Conservation (phyloP, 768 basidiomycete genomes). For the Lactifluus pinguis region DNA sequence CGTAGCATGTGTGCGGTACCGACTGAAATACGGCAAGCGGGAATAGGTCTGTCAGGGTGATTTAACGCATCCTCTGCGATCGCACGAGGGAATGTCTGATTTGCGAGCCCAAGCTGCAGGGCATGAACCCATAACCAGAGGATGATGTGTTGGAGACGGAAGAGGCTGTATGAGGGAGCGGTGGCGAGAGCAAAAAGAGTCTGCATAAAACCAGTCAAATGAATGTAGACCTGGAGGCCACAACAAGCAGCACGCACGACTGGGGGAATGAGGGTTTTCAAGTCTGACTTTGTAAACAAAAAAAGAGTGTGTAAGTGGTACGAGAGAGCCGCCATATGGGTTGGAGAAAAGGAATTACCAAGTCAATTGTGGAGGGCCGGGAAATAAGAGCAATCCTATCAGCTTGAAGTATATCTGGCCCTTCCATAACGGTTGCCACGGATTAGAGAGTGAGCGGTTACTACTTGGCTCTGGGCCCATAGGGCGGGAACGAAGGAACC, state of each 20-base stretch:
- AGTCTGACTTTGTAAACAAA: slow-evolving; percentile 23
- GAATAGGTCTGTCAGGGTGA: slow-evolving; percentile 28
- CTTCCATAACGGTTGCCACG: neutral
- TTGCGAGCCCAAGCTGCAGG: slow-evolving; percentile 26
- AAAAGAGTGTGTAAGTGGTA: slow-evolving; percentile 18
- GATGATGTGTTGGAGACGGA: slow-evolving; percentile 9
- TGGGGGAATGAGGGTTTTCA: slow-evolving; percentile 22
- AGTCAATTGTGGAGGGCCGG: neutral
- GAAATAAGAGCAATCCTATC: neutral
- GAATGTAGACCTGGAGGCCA: neutral
- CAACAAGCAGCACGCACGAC: slow-evolving; percentile 15
- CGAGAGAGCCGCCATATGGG: neutral
- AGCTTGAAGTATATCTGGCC: neutral
- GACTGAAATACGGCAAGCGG: slow-evolving; percentile 24
- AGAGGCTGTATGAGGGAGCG: slow-evolving; percentile 10
- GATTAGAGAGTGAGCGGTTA: neutral
- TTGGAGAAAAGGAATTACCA: neutral
- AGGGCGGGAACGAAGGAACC: neutral
- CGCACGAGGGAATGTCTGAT: slow-evolving; percentile 22
- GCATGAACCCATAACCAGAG: slow-evolving; percentile 29
- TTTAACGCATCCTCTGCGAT: slow-evolving; percentile 25
- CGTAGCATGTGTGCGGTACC: slow-evolving; percentile 21
- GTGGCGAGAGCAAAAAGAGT: slow-evolving; percentile 17
- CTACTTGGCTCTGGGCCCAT: neutral
- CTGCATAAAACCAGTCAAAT: neutral